Percentiles rank a stretch among this genome's conserved stretches.
Conservation (phyloP, 2,329 filamentous ascomycete species). For the Hypoxylon sp. region DNA sequence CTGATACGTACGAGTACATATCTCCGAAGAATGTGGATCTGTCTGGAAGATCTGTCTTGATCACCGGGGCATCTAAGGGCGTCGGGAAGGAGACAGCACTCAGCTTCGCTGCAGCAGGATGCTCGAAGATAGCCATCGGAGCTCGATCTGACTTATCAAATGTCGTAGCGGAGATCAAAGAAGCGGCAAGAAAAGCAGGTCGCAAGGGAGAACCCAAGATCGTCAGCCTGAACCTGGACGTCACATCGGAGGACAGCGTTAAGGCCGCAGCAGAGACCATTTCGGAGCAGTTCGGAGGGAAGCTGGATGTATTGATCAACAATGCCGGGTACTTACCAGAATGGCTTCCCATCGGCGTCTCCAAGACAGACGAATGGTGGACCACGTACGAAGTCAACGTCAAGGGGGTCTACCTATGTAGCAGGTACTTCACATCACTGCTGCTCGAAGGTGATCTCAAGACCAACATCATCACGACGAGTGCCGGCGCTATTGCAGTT, state of each 20-base stretch:
- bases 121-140: slow-evolving; percentile 63
- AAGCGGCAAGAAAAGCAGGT: slow-evolving; percentile 52
- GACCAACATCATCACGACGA: slow-evolving; percentile 60
- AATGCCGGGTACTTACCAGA: slow-evolving; percentile 59
- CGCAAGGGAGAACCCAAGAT: slow-evolving; percentile 50
- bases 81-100: slow-evolving; percentile 65
- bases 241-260: slow-evolving; percentile 55
- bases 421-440: slow-evolving; percentile 49
- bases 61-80: slow-evolving; percentile 66
- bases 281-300: slow-evolving; percentile 46
- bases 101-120: slow-evolving; percentile 65
- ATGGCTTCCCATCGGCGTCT: slow-evolving; percentile 48
- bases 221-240: slow-evolving; percentile 54
- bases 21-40: slow-evolving; percentile 46
- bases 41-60: slow-evolving; percentile 57
- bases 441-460: slow-evolving; percentile 53
- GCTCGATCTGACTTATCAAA: slow-evolving; percentile 64
- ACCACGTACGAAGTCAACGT: slow-evolving; percentile 51
- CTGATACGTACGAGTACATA: slow-evolving; percentile 55
- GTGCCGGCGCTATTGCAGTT: slow-evolving; percentile 57
- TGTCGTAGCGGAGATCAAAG: slow-evolving; percentile 57
- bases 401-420: slow-evolving; percentile 50
- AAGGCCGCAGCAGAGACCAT: slow-evolving; percentile 52
- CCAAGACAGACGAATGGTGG: slow-evolving; percentile 50
- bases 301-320: slow-evolving; percentile 58